phyloP scores from a whole-genome alignment of 176 grass and related monocot species.

The Urochloa ruziziensis region DNA sequence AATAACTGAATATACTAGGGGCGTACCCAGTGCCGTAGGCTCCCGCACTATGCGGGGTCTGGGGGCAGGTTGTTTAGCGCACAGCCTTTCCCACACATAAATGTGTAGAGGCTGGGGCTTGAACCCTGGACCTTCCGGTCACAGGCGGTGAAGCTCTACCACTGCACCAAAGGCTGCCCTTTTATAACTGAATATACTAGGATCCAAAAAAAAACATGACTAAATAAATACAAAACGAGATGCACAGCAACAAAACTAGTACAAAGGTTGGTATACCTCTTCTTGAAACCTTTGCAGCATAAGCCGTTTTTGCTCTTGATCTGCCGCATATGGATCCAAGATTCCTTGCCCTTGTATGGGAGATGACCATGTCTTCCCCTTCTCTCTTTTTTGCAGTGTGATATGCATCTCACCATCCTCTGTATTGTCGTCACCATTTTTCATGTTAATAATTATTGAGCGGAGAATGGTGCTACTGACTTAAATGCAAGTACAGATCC shows the following conservation, averaged over 20 bases:
- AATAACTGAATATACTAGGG: no score
- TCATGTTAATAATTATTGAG: constrained; percentile 8
- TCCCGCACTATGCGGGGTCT: no score
- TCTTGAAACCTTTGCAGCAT: constrained; percentile 99
- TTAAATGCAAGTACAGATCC: neutral
- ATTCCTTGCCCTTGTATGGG: constrained; percentile 88
- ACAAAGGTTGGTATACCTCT: constrained; percentile 63
- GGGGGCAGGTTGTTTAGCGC: no score
- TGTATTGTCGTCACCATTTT: constrained; percentile 22
- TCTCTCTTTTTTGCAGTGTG: constrained; percentile 96
- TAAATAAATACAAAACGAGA: neutral
- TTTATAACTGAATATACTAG: no score
- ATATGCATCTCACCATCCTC: constrained; percentile 92
- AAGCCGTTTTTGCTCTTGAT: constrained; percentile 94
- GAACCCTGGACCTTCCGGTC: no score
- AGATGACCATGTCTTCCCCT: constrained; percentile 86
- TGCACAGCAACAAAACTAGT: neutral
- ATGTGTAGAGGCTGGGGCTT: no score
- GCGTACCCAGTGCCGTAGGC: no score
- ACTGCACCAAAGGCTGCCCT: no score
- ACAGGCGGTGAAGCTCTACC: no score
- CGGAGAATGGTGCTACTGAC: neutral
- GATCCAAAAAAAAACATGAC: neutral
- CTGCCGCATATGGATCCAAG: constrained; percentile 70
- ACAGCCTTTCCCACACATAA: no score